Evolutionary conservation across 495 filamentous ascomycete genomes (phyloP), one percentile per base, ranked within the genome.

Genomic region (Penicillium desertorum): DNA sequence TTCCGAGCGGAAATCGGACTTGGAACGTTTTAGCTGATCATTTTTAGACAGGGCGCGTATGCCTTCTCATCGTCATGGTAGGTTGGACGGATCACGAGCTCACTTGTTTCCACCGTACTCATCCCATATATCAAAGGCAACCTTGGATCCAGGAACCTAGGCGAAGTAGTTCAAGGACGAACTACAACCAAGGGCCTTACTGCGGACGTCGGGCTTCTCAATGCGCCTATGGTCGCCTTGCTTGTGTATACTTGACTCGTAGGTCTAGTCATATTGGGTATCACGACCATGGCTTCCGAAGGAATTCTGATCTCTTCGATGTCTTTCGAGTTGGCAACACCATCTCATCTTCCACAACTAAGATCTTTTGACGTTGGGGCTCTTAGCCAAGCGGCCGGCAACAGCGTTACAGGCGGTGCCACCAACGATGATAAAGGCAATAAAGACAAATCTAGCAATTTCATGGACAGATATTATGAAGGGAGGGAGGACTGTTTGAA

Each of bases 161-260:
- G 75, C 80, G 72, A 84, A 82, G 60, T 80, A 82, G 56, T 86
- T 84, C 53, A 77, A 55, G 37, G 68, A 76, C 5, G 72, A 78
- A 16, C 75, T 78, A 11, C 81, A 83, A 39, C 81, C 82, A 4
- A 84, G 74, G 2, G 71, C 71, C 56, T 80, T 81, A 5, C 83
- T 82, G 11, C 81, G 76, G 19, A 78, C 78, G 55, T 84, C 84
- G 34, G 81, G 83, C 70, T 85, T 86, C 64, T 86, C 82, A 34
- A 86, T 62, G 5, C 83, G 81, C 48, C 78, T 77, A 64, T 86
- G 86, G 57, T 86, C 83, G 16, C 78, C 76, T 6, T 82, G 76
- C 54, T 83, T 77, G 69, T 86, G 76, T 75, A 87, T 80, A 25
- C 81, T 84, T 1, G 81, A 81, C 71, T 86, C 84, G 73, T 84